Evolutionary conservation across 805 yeast species (phyloP).

Genomic region (Metschnikowia corniflorae): DNA sequence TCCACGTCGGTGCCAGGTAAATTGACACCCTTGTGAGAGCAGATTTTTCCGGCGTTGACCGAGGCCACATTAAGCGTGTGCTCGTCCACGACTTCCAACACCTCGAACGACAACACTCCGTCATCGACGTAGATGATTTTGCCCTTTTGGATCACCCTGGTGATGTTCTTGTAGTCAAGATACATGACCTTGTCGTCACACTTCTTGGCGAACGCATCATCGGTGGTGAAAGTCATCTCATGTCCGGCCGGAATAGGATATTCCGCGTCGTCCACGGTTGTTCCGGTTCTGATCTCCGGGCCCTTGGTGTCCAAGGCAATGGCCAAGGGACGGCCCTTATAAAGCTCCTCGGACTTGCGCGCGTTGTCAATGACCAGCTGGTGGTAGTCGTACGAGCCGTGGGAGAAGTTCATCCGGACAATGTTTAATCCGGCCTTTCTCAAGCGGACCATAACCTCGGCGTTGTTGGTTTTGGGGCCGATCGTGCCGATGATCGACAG

Average conservation of each 20-base stretch:
- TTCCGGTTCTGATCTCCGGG: conserved; percentile 99
- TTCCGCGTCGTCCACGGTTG: conserved; percentile 76
- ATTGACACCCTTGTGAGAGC: conserved; percentile 98
- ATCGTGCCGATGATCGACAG: conserved; percentile 97
- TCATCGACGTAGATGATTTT: conserved; percentile 93
- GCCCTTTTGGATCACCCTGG: conserved; percentile 87
- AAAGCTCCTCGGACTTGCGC: conserved; percentile 85
- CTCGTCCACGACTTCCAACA: conserved; percentile 74
- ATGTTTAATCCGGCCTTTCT: conserved; percentile 98
- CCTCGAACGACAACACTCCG: conserved; percentile 96
- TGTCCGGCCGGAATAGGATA: conserved; percentile 81
- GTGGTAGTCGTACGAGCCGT: conserved; percentile 97
- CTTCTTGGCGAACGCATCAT: conserved; percentile 65
- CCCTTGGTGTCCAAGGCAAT: conserved; percentile 99
- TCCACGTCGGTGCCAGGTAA: conserved; percentile 98
- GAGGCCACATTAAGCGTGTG: conserved; percentile 82
- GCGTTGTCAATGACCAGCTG: conserved; percentile 95
- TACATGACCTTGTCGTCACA: conserved; percentile 82
- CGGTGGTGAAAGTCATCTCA: conserved; percentile 91
- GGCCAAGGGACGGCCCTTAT: conserved; percentile 95
- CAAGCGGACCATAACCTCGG: conserved; percentile 76
- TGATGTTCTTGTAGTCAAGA: conserved; percentile 93
- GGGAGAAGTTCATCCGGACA: conserved; percentile 98
- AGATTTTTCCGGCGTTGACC: conserved; percentile 91
- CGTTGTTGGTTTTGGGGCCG: conserved; percentile 96